Evolutionary conservation across 2,329 filamentous ascomycete species (phyloP), one percentile per base, ranked within the genome.

Genomic region (Ophiocordyceps australis): DNA sequence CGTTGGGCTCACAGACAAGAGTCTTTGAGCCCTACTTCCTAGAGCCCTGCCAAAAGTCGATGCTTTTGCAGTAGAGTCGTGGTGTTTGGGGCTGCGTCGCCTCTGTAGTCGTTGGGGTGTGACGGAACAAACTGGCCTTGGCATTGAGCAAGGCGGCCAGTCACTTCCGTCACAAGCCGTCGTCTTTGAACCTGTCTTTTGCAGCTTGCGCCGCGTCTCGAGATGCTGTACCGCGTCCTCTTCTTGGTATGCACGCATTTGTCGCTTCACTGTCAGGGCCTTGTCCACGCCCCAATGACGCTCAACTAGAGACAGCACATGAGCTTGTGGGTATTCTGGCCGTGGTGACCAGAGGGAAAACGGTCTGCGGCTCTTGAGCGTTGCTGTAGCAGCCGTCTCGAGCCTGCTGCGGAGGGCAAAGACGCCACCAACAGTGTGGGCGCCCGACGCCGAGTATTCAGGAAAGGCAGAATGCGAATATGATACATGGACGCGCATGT

Each of bases 391-490:
- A 10, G 50, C 54, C 5, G 68, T 74, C 34, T 65, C 54, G 14
- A 73, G 40, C 10, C 40, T 54, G 17, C 64, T 74, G 16, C 52
- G 47, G 14, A 57, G 40, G 9, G 43, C 43, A 11, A 46, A 47
- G 14, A 57, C 41, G 2, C 54, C 55, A n/a, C n/a, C n/a, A 11
- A 38, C 32, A 12, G 30, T 28, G 10, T 17, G 23, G 7, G 35
- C 30, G 10, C 41, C 38, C 3, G 30, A 18, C 5, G 36, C 30
- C 7, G 30, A 39, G 9, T 41, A 41, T 12, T 47, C 39, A 1
- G 58, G 54, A 38, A 73, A 71, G 0, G 55, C 61, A 1, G 68
- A 65, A 36, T 74, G 65, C 3, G 51, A 50, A 36, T 73, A 74
- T 6, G 48, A 57, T 7, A 74, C 35, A 13, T 50, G 49, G 11